Base-by-base conservation (phyloP, 2,329 filamentous ascomycete species). In the Cladosporium sphaerospermum region DNA sequence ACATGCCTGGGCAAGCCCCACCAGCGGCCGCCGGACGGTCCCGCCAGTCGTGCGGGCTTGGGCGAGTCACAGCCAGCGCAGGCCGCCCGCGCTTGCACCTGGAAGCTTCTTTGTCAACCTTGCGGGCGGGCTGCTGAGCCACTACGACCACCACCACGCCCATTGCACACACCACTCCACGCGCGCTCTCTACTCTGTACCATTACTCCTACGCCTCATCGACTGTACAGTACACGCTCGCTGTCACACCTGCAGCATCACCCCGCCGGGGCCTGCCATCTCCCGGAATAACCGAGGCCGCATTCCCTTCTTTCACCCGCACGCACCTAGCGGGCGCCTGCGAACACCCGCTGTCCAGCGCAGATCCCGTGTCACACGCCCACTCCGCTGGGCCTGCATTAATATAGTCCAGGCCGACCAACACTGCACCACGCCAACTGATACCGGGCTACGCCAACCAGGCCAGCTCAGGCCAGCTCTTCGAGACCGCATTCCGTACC, bases 271-370 rank as follows among this genome's bases (percentile, higher is more conserved):
- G n/a, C n/a, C 36, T 39, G 8, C n/a, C n/a, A 14, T 11, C 39
- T 11, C 23, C 18, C 18, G 40, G 37, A 28, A 31, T 40, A 16
- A 32, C 32, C 48, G 48, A 36, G 28, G 23, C 40, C 16, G 18
- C 16, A 19, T 33, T 16, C 19, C 40, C 9, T 42, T 28, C 40
- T 42, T 19, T 42, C 40, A 10, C n/a, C 42, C 47, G 42, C 37
- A 19, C 45, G 33, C 33, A 36, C 36, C 36, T 39, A 51, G 40
- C 19, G 40, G 40, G 48, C 48, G 48, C 39, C 48, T 51, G 48
- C 48, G 23, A 28, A 28, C 23, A 28, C 23, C 23, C 23, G 44
- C 32, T 39, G n/a, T 33, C 46, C 31, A 31, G 48, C 41, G 48
- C 40, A 36, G 40, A 39, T 39, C 36, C 36, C 36, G 36, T 39